Conservation (phyloP, 106 monocot genomes). For the Vanilla planifolia region DNA sequence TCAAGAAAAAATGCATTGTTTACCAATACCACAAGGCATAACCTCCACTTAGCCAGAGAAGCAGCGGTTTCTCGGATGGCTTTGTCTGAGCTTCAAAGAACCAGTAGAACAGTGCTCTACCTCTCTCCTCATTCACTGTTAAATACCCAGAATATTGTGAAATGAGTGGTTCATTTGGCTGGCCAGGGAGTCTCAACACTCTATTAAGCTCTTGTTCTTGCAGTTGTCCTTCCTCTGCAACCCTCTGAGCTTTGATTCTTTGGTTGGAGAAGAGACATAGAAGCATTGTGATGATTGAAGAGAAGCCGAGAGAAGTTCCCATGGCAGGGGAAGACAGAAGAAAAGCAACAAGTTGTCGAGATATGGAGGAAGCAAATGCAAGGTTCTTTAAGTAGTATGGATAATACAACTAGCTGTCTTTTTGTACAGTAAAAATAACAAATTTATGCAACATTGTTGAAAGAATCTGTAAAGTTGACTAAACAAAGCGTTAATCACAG, state of each 20-base stretch:
- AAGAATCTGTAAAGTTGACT: no score
- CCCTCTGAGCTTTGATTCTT: background rate
- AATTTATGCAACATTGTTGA: no score
- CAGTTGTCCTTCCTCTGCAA: background rate
- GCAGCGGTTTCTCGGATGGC: conserved; percentile 55
- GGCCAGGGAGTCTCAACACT: conserved; percentile 54
- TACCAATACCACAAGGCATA: background rate
- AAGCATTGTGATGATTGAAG: background rate
- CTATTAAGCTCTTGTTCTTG: conserved; percentile 32
- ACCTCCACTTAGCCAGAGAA: conserved; percentile 98
- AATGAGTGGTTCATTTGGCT: conserved; percentile 34
- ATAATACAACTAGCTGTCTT: no score
- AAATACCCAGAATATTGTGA: conserved; percentile 78
- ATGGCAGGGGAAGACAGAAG: background rate
- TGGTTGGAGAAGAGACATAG: background rate
- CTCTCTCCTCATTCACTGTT: conserved; percentile 52
- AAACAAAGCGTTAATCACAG: no score
- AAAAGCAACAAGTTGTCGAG: no score
- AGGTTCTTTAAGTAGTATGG: no score
- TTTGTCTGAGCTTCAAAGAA: conserved; percentile 73
- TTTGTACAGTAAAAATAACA: no score
- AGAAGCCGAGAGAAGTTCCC: background rate
- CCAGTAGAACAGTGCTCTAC: conserved; percentile 87
- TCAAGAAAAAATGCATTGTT: background rate
- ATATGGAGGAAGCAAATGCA: no score